phyloP scores from a whole-genome alignment of 1,284 basidiomycete genomes.

The Meripilus lineatus region DNA sequence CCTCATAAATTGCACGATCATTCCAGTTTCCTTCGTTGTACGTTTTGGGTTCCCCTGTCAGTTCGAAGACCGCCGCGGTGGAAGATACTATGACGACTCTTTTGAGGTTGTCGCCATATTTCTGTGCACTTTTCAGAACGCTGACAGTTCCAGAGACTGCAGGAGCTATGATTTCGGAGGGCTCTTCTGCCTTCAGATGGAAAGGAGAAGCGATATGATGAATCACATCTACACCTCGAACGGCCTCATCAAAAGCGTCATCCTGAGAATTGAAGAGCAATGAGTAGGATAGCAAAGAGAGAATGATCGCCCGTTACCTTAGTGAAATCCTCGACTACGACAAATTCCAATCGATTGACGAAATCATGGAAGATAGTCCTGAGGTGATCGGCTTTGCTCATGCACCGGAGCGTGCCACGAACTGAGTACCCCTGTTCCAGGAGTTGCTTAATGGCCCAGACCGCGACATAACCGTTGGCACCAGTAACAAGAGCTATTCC shows the following conservation, averaged over 20 bases:
- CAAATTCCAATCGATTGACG: conserved; percentile 43
- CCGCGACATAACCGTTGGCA: conserved; percentile 38
- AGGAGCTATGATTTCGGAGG: conserved; percentile 29
- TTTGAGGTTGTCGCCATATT: conserved; percentile 40
- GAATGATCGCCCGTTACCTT: conserved; percentile 31
- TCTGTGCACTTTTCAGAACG: conserved; percentile 22
- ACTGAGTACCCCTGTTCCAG: conserved; percentile 43
- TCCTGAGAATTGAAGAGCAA: conserved; percentile 5
- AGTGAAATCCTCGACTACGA: conserved; percentile 53
- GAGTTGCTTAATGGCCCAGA: conserved; percentile 34
- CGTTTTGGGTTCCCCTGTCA: conserved; percentile 6
- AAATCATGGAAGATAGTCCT: conserved; percentile 40
- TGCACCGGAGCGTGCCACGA: conserved; percentile 51
- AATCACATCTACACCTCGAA: conserved; percentile 38
- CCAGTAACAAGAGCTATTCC: conserved; percentile 35
- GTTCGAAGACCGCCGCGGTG: conserved; percentile 42
- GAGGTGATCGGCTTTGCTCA: conserved; percentile 46
- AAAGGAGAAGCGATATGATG: conserved; percentile 44
- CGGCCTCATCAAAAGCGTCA: conserved; percentile 29
- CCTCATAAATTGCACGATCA: conserved; percentile 42
- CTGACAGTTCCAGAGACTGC: conserved; percentile 25
- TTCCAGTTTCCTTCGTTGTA: conserved; percentile 64
- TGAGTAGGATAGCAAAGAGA: background rate
- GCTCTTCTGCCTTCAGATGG: conserved; percentile 30
- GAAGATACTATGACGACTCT: conserved; percentile 67